Percentiles rank a stretch among this genome's conserved stretches.
Evolutionary conservation across 768 basidiomycete genomes (phyloP).

Genomic region (Suillus weaverae): DNA sequence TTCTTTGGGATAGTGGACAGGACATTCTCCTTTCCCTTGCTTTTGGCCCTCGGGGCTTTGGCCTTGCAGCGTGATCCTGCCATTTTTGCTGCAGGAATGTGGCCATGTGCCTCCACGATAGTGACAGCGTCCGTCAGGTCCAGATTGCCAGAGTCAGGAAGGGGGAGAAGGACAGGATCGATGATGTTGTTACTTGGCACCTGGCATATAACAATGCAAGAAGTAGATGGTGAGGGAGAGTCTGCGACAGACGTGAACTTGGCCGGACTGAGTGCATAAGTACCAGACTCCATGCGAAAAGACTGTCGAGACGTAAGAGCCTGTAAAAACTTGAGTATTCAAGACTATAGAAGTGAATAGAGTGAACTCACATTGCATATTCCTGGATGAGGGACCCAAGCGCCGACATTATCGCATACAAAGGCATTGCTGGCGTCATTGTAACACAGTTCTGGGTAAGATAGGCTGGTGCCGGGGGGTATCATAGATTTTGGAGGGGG

Average conservation of each 20-base stretch:
- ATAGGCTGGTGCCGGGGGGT: neutral
- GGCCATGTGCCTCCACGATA: neutral
- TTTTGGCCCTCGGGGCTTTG: neutral
- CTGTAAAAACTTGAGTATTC: neutral
- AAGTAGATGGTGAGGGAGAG: too few species aligned
- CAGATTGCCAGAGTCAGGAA: neutral
- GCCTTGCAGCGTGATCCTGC: neutral
- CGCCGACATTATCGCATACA: neutral
- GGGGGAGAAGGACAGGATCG: too few species aligned
- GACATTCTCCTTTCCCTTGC: constrained; percentile 6
- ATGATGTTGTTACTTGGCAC: too few species aligned
- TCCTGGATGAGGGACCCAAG: neutral
- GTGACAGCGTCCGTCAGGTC: neutral
- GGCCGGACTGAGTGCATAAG: neutral
- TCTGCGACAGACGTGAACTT: too few species aligned
- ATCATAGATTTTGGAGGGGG: neutral
- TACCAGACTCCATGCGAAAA: too few species aligned
- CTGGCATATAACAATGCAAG: too few species aligned
- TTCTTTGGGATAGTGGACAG: constrained; percentile 3
- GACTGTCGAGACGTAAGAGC: too few species aligned
- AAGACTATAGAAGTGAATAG: neutral
- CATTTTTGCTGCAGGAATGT: neutral
- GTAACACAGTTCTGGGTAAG: neutral
- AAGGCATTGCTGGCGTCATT: neutral
- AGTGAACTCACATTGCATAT: neutral